Percentiles rank a stretch among this genome's conserved stretches.
Evolutionary conservation across 441 rosid species (phyloP).

Genomic region (Melastoma candidum): DNA sequence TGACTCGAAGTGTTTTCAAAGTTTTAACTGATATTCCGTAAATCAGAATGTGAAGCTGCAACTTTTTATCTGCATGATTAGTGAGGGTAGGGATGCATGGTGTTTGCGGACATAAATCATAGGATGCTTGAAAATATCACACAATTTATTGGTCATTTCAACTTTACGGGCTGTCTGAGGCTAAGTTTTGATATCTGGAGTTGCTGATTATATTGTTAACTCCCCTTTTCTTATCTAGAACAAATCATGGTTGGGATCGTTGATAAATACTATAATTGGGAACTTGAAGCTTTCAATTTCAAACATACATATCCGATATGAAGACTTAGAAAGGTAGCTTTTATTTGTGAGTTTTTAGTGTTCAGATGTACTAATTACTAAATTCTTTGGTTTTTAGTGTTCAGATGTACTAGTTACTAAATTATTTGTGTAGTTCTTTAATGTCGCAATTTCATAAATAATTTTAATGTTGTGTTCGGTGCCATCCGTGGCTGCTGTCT

Average conservation of each 20-base stretch:
- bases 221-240: conserved; percentile 44
- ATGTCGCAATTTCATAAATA: conserved; percentile 8
- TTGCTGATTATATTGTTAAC: conserved; percentile 12
- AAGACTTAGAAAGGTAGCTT: conserved; percentile 87
- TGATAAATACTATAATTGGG: conserved; percentile 88
- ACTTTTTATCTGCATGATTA: too few relatives aligned
- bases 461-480: conserved; percentile 1
- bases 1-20: too few relatives aligned
- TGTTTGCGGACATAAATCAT: too few relatives aligned
- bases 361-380: neutral
- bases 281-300: conserved; percentile 97
- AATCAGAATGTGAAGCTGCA: too few relatives aligned
- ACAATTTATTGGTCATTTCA: too few relatives aligned
- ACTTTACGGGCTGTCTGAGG: conserved; percentile 1
- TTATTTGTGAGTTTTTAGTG: too few relatives aligned
- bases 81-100: too few relatives aligned
- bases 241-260: conserved; percentile 93
- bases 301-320: conserved; percentile 97
- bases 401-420: neutral
- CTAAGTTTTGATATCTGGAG: conserved; percentile 4
- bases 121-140: too few relatives aligned
- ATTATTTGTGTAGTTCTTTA: conserved; percentile 5
- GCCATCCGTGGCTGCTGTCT: conserved; percentile 15
- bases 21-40: too few relatives aligned
- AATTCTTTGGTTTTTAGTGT: neutral